phyloP scores from a whole-genome alignment of 1,139 yeast species.

The Taphrina deformans region DNA sequence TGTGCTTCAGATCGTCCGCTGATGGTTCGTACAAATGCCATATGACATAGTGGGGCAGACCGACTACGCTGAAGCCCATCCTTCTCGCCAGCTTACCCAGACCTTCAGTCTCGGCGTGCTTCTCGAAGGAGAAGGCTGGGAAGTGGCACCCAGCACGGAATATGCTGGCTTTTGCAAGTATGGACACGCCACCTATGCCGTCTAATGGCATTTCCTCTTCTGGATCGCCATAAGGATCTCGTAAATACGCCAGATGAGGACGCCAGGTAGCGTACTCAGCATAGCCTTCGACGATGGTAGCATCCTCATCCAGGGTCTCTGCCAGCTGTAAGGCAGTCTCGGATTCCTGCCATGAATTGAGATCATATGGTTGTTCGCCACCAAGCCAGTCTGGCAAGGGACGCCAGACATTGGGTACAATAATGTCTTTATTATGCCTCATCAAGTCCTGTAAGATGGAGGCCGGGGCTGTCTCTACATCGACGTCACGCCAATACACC shows the following conservation, averaged over 20 bases:
- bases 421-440: constrained; percentile 65
- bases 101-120: constrained; percentile 92
- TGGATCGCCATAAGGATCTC: constrained; percentile 84
- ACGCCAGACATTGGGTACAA: constrained; percentile 89
- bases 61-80: constrained; percentile 79
- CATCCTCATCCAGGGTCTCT: constrained; percentile 74
- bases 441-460: constrained; percentile 64
- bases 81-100: constrained; percentile 80
- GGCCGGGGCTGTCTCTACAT: constrained; percentile 63
- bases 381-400: constrained; percentile 90
- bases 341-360: constrained; percentile 87
- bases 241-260: constrained; percentile 80
- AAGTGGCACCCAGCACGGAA: constrained; percentile 80
- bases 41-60: constrained; percentile 83
- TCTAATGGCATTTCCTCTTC: constrained; percentile 84
- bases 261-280: constrained; percentile 93
- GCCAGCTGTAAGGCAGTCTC: constrained; percentile 82
- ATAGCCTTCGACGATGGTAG: constrained; percentile 87
- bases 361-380: constrained; percentile 83
- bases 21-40: constrained; percentile 95
- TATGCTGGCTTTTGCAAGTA: constrained; percentile 74
- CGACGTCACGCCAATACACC: constrained; percentile 81
- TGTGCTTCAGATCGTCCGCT: constrained; percentile 63
- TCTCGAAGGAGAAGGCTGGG: constrained; percentile 87
- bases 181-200: constrained; percentile 90